Evolutionary conservation across 352 stramenopile species (phyloP).

Genomic region (Globisporangium camurandrum): DNA sequence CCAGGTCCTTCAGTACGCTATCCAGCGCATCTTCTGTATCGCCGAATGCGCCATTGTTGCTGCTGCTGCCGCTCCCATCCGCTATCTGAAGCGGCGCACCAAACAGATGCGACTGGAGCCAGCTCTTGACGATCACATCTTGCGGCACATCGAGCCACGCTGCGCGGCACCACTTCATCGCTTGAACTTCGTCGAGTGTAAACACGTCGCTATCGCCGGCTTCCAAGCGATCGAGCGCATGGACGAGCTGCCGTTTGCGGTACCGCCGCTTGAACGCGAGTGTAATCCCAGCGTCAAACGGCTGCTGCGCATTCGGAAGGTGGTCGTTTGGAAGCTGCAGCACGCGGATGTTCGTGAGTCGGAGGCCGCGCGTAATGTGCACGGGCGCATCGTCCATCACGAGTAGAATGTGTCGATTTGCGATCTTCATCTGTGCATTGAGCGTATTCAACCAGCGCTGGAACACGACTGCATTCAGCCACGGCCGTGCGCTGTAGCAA

Average conservation of each 20-base stretch:
- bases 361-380: conserved; percentile 17
- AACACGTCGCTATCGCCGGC: conserved; percentile 8
- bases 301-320: not conserved
- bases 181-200: conserved; percentile 8
- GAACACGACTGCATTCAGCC: conserved; percentile 25
- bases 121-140: conserved; percentile 5
- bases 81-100: conserved; percentile 4
- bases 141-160: conserved; percentile 11
- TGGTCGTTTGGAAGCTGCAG: not conserved
- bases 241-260: conserved; percentile 14
- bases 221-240: conserved; percentile 13
- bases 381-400: conserved; percentile 22
- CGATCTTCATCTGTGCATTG: conserved; percentile 21
- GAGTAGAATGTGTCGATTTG: conserved; percentile 21
- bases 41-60: not conserved
- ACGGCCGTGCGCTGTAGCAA: conserved; percentile 17
- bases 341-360: conserved; percentile 21
- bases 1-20: conserved; percentile 8
- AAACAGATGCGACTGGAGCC: conserved; percentile 9
- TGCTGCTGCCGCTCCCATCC: not conserved
- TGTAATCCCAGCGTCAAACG: conserved; percentile 9
- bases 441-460: conserved; percentile 21
- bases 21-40: conserved; percentile 8
- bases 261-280: conserved; percentile 23
- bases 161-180: conserved; percentile 11